Base-by-base conservation (phyloP, 768 basidiomycete genomes). In the Chalciporus chontae region DNA sequence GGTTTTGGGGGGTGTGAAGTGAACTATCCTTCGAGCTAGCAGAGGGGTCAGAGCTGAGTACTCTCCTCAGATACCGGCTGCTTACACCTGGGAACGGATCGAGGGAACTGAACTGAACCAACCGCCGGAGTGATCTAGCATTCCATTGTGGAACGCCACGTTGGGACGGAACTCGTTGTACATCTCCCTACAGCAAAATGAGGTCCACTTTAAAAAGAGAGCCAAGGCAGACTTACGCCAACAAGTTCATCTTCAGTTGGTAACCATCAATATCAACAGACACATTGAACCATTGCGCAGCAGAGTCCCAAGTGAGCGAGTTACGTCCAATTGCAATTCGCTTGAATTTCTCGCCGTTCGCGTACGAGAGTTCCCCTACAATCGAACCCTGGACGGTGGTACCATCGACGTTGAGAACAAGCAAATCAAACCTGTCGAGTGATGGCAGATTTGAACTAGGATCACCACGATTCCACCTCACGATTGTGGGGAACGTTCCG, bases 381-480 rank as follows among this genome's bases (percentile, higher is more conserved):
- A 36, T 19, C 4, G 21, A 41, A 1, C 15, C 15, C 36, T 42
- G 50, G 10, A 57, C 42, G 26, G 24, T 46, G n/a, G 44, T 50
- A 24, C 56, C 52, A n/a, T 54, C 52, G 29, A 54, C 5, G 17
- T 36, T 17, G 18, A 24, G 7, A 1, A 52, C 24, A 15, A 57
- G 39, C n/a, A 54, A 11, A 14, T 59, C 58, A 8, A 59, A 51
- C 8, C 43, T 42, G n/a, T 47, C 42, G 4, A 38, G 21, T 9
- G 46, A 42, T 5, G 50, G 27, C 17, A 1, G 19, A 18, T 37
- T 19, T 6, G 31, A 15, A 34, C 50, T 59, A 1, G 44, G 52
- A n/a, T 54, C 32, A 3, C 56, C 56, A 14, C 40, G 47, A 8
- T 41, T 54, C 55, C 58, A 59, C 31, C 52, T 43, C 21, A 59